Conservation (phyloP, 352 stramenopile species). For the Pythium periplocum region DNA sequence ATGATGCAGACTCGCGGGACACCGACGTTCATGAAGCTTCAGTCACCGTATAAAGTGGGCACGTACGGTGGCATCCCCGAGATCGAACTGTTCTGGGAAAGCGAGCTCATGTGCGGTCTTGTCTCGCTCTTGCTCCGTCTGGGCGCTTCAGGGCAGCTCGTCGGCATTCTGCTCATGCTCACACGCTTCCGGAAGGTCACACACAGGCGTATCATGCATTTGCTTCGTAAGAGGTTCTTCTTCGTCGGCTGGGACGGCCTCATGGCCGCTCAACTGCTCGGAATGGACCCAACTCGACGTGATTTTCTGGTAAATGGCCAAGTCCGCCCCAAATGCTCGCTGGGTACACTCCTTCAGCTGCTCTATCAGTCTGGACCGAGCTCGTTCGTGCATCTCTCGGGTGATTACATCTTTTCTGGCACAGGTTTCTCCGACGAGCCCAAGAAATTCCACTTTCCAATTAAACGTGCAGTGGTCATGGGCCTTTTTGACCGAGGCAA, state of each 20-base stretch:
- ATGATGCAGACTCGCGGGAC: slow-evolving; percentile 28
- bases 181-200: slow-evolving; percentile 33
- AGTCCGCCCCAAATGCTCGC: slow-evolving; percentile 25
- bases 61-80: slow-evolving; percentile 33
- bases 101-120: slow-evolving; percentile 52
- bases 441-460: too few species aligned
- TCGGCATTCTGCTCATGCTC: slow-evolving; percentile 25
- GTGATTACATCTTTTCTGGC: too few species aligned
- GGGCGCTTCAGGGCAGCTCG: slow-evolving; percentile 18
- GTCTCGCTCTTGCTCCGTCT: slow-evolving; percentile 30
- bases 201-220: slow-evolving; percentile 36
- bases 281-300: slow-evolving; percentile 35
- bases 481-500: too few species aligned
- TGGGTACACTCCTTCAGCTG: slow-evolving; percentile 22
- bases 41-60: slow-evolving; percentile 21
- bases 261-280: slow-evolving; percentile 26
- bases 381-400: too few species aligned
- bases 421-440: too few species aligned
- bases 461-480: too few species aligned
- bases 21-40: slow-evolving; percentile 40
- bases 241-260: slow-evolving; percentile 45
- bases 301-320: slow-evolving; percentile 19
- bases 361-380: too few species aligned
- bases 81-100: slow-evolving; percentile 40
- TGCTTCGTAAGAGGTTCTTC: slow-evolving; percentile 43